These are phyloP conservation scores for Solanum paucissectum DNA, from an alignment of 257 asterid genomes.

Conservation along the genomic window DNA sequence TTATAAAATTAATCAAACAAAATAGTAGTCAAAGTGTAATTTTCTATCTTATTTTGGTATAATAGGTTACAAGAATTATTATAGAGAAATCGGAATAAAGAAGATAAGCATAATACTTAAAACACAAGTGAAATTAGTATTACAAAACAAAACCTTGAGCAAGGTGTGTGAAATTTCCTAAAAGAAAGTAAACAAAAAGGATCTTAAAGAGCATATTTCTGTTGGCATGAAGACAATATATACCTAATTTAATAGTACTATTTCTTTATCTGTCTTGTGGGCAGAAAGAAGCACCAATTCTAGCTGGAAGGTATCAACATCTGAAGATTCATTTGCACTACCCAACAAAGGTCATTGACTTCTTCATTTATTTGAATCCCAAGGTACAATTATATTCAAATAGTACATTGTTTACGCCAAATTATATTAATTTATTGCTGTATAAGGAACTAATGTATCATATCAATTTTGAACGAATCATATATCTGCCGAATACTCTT, in stretches of 20 bases:
- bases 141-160: not conserved
- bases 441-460: not conserved
- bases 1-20: not conserved
- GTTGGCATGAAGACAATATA: not conserved
- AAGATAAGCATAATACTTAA: not conserved
- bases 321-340: not conserved
- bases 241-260: not conserved
- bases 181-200: not conserved
- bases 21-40: not conserved
- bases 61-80: not conserved
- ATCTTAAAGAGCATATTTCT: conserved; percentile 1
- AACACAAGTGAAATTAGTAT: not conserved
- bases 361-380: not conserved
- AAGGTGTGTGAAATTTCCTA: not conserved
- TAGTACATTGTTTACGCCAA: not conserved
- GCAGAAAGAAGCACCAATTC: not conserved
- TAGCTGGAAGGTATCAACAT: not conserved
- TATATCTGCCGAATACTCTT: not conserved
- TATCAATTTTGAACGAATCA: not conserved
- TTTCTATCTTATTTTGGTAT: not conserved
- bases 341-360: not conserved
- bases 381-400: not conserved
- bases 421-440: not conserved
- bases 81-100: not conserved
- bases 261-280: not conserved